Conservation (phyloP, 345 rosid species). For the Pseudoturritis turrita region DNA sequence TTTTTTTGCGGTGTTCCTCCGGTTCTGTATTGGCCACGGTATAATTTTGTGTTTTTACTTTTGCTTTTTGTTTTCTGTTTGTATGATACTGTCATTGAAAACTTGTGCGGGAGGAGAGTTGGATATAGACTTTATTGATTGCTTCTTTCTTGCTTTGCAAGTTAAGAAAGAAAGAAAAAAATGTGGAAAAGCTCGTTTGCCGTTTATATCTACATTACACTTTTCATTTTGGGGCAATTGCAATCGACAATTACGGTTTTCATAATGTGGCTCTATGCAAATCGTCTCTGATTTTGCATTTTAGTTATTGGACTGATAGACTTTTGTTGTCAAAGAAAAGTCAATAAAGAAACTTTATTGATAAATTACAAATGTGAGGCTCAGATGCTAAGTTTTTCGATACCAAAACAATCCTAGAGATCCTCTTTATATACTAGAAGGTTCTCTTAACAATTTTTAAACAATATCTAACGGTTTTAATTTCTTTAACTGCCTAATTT, state of each 20-base stretch:
- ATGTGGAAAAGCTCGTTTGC: conserved; percentile 22
- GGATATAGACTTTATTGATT: conserved; percentile 24
- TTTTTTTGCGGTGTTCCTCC: not conserved
- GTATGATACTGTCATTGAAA: conserved; percentile 23
- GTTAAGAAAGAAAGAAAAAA: not conserved
- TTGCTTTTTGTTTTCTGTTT: not conserved
- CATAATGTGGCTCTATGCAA: not conserved
- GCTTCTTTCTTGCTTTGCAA: conserved; percentile 26
- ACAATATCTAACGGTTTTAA: too few species aligned
- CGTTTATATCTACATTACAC: not conserved
- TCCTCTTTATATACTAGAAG: too few species aligned
- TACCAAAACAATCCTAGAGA: too few species aligned
- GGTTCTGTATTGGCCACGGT: conserved; percentile 1
- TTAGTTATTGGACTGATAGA: too few species aligned
- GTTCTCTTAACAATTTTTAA: too few species aligned
- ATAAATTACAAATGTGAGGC: too few species aligned
- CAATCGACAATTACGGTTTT: not conserved
- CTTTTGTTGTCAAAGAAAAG: too few species aligned
- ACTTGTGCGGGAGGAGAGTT: not conserved
- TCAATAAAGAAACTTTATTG: too few species aligned
- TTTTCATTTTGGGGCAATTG: not conserved
- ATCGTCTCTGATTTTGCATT: too few species aligned
- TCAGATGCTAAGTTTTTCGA: too few species aligned
- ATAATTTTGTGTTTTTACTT: not conserved
- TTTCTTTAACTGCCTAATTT: too few species aligned